Conservation (phyloP, 169 alveolate species). For the Plasmodium vivax region DNA sequence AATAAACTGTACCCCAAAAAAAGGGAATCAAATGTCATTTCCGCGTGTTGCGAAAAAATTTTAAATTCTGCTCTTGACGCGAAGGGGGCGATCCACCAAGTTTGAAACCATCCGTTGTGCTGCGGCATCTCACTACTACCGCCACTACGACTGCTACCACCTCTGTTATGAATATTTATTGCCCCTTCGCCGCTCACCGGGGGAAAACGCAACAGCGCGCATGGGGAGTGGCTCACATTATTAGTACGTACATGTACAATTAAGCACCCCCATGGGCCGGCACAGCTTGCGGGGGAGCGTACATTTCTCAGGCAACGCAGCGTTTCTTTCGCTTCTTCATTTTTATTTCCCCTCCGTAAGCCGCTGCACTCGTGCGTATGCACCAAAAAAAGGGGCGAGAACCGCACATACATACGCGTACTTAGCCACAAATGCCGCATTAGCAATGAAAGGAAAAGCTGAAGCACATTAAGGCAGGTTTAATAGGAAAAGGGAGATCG, state of each 20-base stretch:
- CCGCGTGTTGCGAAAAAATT: neutral
- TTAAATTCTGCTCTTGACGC: neutral
- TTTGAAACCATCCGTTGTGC: neutral
- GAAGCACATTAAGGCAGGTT: neutral
- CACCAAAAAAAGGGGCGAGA: neutral
- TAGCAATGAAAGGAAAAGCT: neutral
- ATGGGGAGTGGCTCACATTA: neutral
- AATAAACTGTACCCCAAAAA: neutral
- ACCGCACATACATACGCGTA: neutral
- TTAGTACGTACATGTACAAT: neutral
- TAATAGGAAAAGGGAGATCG: neutral
- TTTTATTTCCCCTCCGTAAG: neutral
- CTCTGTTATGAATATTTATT: neutral
- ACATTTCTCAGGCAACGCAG: neutral
- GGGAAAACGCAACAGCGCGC: neutral
- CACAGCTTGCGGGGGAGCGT: neutral
- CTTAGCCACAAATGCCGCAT: neutral
- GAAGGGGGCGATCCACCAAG: neutral
- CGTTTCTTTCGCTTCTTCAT: neutral
- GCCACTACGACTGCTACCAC: neutral
- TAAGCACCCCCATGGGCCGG: neutral
- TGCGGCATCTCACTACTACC: neutral
- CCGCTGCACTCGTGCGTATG: neutral
- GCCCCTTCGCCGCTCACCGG: neutral
- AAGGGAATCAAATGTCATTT: neutral